Base-by-base conservation (phyloP, 106 monocot species). In the Acorus gramineus region DNA sequence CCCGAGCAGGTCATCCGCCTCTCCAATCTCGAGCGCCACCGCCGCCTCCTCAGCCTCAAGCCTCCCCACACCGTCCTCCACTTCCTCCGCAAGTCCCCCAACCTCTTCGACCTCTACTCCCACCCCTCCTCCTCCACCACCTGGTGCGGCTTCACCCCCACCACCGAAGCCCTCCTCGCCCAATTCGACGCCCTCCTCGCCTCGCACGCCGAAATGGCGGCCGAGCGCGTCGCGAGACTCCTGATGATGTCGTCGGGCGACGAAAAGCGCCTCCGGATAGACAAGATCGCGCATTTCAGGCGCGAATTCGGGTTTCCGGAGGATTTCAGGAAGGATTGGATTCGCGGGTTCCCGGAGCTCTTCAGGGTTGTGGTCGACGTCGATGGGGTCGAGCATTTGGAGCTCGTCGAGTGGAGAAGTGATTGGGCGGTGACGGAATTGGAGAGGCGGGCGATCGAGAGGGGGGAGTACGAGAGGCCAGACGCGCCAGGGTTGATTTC, bases 231-330 rank as follows among this genome's bases (percentile, higher is more conserved):
- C 7, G 73, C 87, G 2, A 71, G 87, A 59, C 56, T 87, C 10
- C 58, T 87, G 75, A 87, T 87, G 87, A 84, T 91, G 85, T 91
- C 96, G 2, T 72, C 88, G 4, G 28, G 28, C 28, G 28, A 28
- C 28, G 81, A 91, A 14, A 91, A 77, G 70, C 78, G 81, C 70
- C 79, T 98, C 50, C 78, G 65, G 3, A 60, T 91, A 9, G 87
- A 98, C 62, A 98, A 98, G 60, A 71, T 91, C 58, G 82, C 79
- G 1, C 77, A 84, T 80, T 90, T 98, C 61, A 80, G 85, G 70
- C 69, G 87, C 49, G 96, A 91, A 46, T 58, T 88, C 6, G 87
- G 91, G 53, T 68, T 91, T 65, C 91, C 82, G 7, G 74, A 52
- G 58, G 78, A 86, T 82, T 91, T 91, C 64, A 78, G 78, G 56